Evolutionary conservation across 129 eudicot species (phyloP).

Genomic region (Arctium lappa): DNA sequence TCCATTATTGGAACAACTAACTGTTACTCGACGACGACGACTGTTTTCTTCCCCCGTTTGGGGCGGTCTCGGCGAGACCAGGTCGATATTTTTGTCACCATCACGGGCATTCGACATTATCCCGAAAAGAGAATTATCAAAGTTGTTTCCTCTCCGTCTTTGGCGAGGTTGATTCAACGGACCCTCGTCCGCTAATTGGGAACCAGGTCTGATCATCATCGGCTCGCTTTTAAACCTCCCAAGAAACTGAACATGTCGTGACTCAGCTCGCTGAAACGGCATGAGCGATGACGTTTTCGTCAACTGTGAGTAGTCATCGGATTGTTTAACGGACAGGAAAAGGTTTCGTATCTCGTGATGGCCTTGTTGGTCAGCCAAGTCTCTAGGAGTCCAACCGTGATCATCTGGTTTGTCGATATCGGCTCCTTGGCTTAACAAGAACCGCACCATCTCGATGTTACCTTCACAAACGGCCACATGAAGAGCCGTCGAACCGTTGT

Average conservation of each 20-base stretch:
- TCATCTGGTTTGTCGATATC: constrained; percentile 45
- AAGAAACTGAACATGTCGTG: constrained; percentile 56
- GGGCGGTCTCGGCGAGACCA: constrained; percentile 33
- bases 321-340: constrained; percentile 35
- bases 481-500: constrained; percentile 73
- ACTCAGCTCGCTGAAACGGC: constrained; percentile 37
- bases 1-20: constrained; percentile 67
- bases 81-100: constrained; percentile 29
- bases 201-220: constrained; percentile 28
- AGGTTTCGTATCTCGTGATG: constrained; percentile 67
- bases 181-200: constrained; percentile 28
- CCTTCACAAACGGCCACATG: constrained; percentile 95
- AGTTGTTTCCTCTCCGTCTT: constrained; percentile 57
- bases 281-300: constrained; percentile 31
- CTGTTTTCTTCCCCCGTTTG: neutral
- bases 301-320: constrained; percentile 21
- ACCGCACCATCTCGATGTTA: constrained; percentile 61
- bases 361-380: constrained; percentile 93
- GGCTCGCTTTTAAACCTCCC: constrained; percentile 76
- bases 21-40: constrained; percentile 45
- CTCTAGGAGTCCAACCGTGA: constrained; percentile 84
- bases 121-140: constrained; percentile 77
- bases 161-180: constrained; percentile 35
- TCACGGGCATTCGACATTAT: constrained; percentile 55
- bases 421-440: constrained; percentile 62